Base-by-base conservation (phyloP, 192 early-diverging fungal genomes). In the Backusella mclennaniae region DNA sequence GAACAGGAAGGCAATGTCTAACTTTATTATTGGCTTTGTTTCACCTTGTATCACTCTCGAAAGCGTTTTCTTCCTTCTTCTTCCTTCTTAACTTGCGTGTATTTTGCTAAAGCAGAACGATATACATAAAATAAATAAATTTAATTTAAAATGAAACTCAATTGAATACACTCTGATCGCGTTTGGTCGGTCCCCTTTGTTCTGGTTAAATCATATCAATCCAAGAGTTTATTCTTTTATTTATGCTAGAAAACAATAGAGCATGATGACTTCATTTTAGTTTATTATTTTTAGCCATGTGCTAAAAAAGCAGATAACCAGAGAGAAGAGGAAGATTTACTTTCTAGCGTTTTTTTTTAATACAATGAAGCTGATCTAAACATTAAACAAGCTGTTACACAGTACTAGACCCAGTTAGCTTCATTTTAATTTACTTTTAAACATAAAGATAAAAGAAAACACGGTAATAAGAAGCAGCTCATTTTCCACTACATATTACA, bases 281-380 rank as follows among this genome's bases (percentile, higher is more conserved):
- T 49, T n/a, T 49, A 49, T 49, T n/a, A 49, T 49, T 49, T 39
- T 49, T 49, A 49, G 5, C 4, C 5, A 17, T 44, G 42, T 3
- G 3, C 42, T 44, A 44, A 44, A 44, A 44, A n/a, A n/a, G 19
- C 46, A 49, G 6, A 44, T 44, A 44, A 11, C n/a, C 53, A 29
- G 9, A 12, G 12, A 26, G 21, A 63, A 63, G 56, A 63, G 26
- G 56, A 63, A 63, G 23, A 63, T 1, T 15, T 23, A 6, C 21
- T 4, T 63, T 29, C 9, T 63, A 29, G 21, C 21, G 3, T 63
- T 26, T 63, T 56, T 63, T 56, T 63, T 29, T 63, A 23, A 59
- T 56, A 56, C 52, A 56, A 56, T 56, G 11, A 56, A 56, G 53
- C 23, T 56, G 53, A 56, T 56, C n/a, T 56, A 56, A 56, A 56